Percentiles rank a stretch among this genome's conserved stretches.
These are phyloP conservation scores for Diaporthe citrichinensis DNA, from an alignment of 2,329 filamentous ascomycete species.

Conservation along the genomic window DNA sequence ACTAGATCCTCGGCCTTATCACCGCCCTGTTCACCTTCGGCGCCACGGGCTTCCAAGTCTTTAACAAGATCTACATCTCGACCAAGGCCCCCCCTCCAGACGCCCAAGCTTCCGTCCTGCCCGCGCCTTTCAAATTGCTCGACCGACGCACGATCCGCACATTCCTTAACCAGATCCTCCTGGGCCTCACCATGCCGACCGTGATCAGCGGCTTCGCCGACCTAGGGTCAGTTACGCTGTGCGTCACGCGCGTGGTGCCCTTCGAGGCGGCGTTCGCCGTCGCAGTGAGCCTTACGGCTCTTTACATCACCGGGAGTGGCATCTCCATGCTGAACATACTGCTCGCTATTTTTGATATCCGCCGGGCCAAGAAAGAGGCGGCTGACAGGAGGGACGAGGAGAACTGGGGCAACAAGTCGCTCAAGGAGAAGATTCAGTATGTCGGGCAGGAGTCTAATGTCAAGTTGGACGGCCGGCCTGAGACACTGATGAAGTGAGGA, in stretches of 20 bases:
- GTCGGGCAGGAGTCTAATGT: background rate
- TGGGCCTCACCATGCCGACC: slow-evolving; percentile 45
- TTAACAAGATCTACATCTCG: slow-evolving; percentile 43
- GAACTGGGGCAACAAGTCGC: slow-evolving; percentile 1
- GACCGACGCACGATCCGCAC: slow-evolving; percentile 39
- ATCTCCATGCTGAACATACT: slow-evolving; percentile 45
- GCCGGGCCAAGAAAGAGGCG: background rate
- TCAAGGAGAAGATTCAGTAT: slow-evolving; percentile 28
- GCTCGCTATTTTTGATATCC: slow-evolving; percentile 18
- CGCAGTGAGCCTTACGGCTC: slow-evolving; percentile 46
- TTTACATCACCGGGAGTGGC: slow-evolving; percentile 45
- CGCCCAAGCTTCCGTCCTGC: background rate
- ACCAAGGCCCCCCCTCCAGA: slow-evolving; percentile 4
- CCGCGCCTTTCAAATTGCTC: slow-evolving; percentile 11
- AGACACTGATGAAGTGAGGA: background rate
- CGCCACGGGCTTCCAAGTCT: slow-evolving; percentile 46
- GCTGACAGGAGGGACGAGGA: slow-evolving; percentile 32
- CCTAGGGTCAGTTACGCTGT: slow-evolving; percentile 47
- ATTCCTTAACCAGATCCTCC: slow-evolving; percentile 48
- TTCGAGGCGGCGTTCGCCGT: slow-evolving; percentile 47
- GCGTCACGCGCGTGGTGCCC: slow-evolving; percentile 48
- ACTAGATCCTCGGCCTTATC: slow-evolving; percentile 49
- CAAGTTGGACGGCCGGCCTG: background rate
- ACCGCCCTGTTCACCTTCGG: slow-evolving; percentile 47
- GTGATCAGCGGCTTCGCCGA: slow-evolving; percentile 49